phyloP scores from a whole-genome alignment of 768 basidiomycete genomes.

The Calocybe gangraenosa region DNA sequence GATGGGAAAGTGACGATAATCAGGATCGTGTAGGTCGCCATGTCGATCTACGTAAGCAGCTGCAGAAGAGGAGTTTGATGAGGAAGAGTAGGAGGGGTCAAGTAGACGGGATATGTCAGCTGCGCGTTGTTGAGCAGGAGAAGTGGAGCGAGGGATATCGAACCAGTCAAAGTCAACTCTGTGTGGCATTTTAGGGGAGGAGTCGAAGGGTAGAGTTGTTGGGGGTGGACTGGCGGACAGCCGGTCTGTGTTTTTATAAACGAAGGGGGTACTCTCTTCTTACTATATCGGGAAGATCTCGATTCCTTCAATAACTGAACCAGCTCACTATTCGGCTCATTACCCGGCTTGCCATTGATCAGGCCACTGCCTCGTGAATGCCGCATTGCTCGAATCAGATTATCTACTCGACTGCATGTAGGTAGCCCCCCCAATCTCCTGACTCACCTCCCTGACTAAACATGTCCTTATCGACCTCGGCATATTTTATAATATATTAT shows the following conservation, averaged over 20 bases:
- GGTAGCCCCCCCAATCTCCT: too few relatives aligned
- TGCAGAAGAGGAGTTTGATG: slow-evolving; percentile 22
- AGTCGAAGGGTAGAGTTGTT: background rate
- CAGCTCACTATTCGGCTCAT: slow-evolving; percentile 8
- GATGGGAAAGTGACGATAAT: slow-evolving; percentile 60
- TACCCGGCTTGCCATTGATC: slow-evolving; percentile 4
- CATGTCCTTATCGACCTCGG: too few relatives aligned
- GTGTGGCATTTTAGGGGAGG: slow-evolving; percentile 8
- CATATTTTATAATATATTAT: too few relatives aligned
- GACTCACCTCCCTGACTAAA: background rate
- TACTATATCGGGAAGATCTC: slow-evolving; percentile 8
- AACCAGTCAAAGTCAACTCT: slow-evolving; percentile 1
- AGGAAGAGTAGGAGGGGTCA: slow-evolving; percentile 53
- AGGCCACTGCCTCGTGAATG: slow-evolving; percentile 9
- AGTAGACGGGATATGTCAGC: slow-evolving; percentile 60
- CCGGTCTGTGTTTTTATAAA: background rate
- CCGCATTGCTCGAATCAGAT: slow-evolving; percentile 10
- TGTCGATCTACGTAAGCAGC: slow-evolving; percentile 55
- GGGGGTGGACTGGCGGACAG: too few relatives aligned
- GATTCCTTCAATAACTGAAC: background rate
- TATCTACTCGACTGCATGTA: too few relatives aligned
- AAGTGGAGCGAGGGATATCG: slow-evolving; percentile 12
- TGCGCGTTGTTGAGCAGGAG: slow-evolving; percentile 25
- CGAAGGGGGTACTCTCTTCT: slow-evolving; percentile 9
- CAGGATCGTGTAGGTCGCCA: slow-evolving; percentile 65